Percentiles rank a stretch among this genome's conserved stretches.
Conservation (phyloP, 2,329 filamentous ascomycete species). For the Hymenotorrendiella dingleyae region DNA sequence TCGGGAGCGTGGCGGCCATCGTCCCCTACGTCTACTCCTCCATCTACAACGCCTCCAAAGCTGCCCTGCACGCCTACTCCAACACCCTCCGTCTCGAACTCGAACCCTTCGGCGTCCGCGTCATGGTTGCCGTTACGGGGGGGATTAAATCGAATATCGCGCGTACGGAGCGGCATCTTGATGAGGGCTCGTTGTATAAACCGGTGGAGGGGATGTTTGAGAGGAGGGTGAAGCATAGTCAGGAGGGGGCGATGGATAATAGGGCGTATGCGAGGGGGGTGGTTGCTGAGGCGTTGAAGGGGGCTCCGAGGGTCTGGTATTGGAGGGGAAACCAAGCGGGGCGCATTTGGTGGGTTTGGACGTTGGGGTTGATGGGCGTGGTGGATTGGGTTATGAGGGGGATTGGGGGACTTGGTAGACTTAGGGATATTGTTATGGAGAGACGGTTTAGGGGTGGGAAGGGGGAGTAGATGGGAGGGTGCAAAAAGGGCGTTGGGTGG, state of each 20-base stretch:
- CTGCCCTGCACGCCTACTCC: conserved; percentile 43
- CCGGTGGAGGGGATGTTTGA: conserved; percentile 17
- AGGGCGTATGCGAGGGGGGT: conserved; percentile 22
- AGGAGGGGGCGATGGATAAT: conserved; percentile 21
- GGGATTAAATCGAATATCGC: conserved; percentile 21
- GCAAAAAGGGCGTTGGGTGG: too few relatives aligned
- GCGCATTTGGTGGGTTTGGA: conserved; percentile 17
- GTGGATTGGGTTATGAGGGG: conserved; percentile 20
- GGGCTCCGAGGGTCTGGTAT: conserved; percentile 16
- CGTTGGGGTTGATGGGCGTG: conserved; percentile 19
- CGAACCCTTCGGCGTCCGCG: conserved; percentile 23
- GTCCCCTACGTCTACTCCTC: conserved; percentile 78
- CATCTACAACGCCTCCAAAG: conserved; percentile 92
- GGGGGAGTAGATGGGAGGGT: conserved; percentile 1
- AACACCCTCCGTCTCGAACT: conserved; percentile 26
- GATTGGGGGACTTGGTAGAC: conserved; percentile 22
- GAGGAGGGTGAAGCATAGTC: conserved; percentile 20
- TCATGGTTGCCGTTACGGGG: conserved; percentile 24
- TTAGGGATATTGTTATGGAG: conserved; percentile 14
- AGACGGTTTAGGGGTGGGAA: too few relatives aligned
- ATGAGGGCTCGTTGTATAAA: conserved; percentile 18
- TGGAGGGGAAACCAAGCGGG: conserved; percentile 22
- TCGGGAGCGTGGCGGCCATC: conserved; percentile 45
- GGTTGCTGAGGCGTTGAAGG: conserved; percentile 22
- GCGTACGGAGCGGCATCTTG: conserved; percentile 11